Conservation (phyloP, 2,329 filamentous ascomycete genomes). For the Mycosphaerella arachidis region DNA sequence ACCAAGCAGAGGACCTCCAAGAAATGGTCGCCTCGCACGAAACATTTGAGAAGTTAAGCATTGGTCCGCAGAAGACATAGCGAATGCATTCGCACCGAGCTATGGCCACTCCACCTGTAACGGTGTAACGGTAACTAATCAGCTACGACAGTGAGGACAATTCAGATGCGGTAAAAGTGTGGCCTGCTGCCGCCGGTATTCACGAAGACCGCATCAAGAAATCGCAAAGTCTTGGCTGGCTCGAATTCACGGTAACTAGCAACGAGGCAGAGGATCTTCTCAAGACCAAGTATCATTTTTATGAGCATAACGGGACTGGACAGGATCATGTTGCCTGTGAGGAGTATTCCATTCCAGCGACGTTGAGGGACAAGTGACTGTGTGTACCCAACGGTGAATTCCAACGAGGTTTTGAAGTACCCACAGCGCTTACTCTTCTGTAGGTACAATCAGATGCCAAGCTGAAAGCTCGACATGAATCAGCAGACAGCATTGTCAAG, state of each 20-base stretch:
- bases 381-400: conserved; percentile 32
- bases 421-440: background rate
- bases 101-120: background rate
- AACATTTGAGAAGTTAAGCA: conserved; percentile 32
- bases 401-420: background rate
- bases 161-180: conserved; percentile 49
- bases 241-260: conserved; percentile 53
- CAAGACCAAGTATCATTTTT: conserved; percentile 51
- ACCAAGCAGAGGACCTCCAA: too few species aligned
- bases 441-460: conserved; percentile 37
- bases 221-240: conserved; percentile 52
- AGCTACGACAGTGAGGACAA: conserved; percentile 34
- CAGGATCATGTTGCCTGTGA: conserved; percentile 37
- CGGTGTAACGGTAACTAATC: background rate
- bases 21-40: background rate
- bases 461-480: conserved; percentile 21
- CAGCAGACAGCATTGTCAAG: conserved; percentile 12
- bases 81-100: conserved; percentile 41
- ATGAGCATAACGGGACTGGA: conserved; percentile 38
- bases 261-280: conserved; percentile 52
- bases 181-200: conserved; percentile 54
- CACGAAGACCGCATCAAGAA: conserved; percentile 44
- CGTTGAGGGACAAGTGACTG: conserved; percentile 34
- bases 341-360: conserved; percentile 34
- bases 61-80: conserved; percentile 42